Base-by-base conservation (phyloP, 2,329 filamentous ascomycete species). In the Neonectria punicea region DNA sequence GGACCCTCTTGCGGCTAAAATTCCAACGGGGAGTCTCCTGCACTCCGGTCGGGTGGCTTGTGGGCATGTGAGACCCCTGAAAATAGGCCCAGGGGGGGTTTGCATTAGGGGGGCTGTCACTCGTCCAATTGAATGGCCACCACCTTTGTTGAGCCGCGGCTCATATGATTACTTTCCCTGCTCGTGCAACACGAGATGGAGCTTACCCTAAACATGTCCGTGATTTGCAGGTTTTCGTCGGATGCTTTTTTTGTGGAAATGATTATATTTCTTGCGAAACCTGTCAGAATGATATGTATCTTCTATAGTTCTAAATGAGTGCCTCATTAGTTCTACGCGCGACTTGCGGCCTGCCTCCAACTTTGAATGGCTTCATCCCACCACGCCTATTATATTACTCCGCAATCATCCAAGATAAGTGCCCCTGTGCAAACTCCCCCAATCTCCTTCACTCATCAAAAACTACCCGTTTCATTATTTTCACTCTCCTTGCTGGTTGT, bases 51-150 rank as follows among this genome's bases (percentile, higher is more conserved):
- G 25, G 25, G 61, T 39, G 56, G 54, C 53, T 55, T 64, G 20
- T 6, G 34, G 34, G 28, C 43, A 41, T 36, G 50, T 56, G 43
- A 34, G 58, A 58, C 71, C 71, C 71, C 71, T 73, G 71, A 68
- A 66, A 61, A 43, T n/a, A 44, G 20, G 30, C 22, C 46, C 25
- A 47, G 49, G 16, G 25, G 44, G 25, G 2, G 13, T 13, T 13
- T 53, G 50, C 63, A 68, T 61, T 72, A 67, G 68, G 61, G 61
- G 68, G 46, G 20, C 7, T 70, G 20, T 71, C 47, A 73, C 68
- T 73, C 59, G 53, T 20, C 39, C 39, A 32, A n/a, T 41, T 53
- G n/a, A 18, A 43, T 18, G 36, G 14, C 36, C 54, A 58, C 34
- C 30, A 50, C 22, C 49, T 16, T 6, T 5, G 13, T 6, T 5